Evolutionary conservation across 805 yeast species (phyloP), one percentile per base, ranked within the genome.

Genomic region (Millerago galiae): DNA sequence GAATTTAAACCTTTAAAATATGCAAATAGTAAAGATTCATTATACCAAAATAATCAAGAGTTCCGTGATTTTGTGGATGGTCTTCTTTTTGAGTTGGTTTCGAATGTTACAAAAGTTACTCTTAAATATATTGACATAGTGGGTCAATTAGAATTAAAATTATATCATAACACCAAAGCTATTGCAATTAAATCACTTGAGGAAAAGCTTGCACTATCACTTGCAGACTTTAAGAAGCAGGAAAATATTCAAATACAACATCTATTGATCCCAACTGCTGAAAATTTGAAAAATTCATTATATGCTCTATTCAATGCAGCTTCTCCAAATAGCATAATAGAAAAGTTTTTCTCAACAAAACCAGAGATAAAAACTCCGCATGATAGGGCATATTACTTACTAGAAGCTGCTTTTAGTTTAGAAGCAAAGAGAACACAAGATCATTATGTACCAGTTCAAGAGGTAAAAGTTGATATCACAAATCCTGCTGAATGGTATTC

Each of bases 401-500:
- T 41, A 7, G 56, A 52, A 24, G 33, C 17, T 10, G 47, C 52
- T 11, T 46, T 41, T 14, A 37, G 40, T 3, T 39, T 40, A 10
- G 34, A 43, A 14, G 13, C 41, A 3, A 36, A 24, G 4, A 16
- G 39, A 7, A 24, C 46, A 4, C 26, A 45, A 7, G 35, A 49
- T 15, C 41, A 45, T 12, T 31, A 45, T 17, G 45, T 51, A 2
- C 51, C 53, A 3, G 44, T 54, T 13, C 58, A 53, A 24, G 42
- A 45, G 8, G 35, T 51, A 9, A 59, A 53, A 24, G 56, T 67
- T 8, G 79, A 77, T 50, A 63, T 79, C 18, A 59, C 71, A 14
- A 70, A 78, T 48, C 93, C 93, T 0, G 75, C 75, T 9, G 79
- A 79, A 49, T 84, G 95, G 89, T 93, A 72, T 54, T 96, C 98